Evolutionary conservation across 768 basidiomycete species (phyloP), one percentile per base, ranked within the genome.

Genomic region (Amanita pseudoporphyria): DNA sequence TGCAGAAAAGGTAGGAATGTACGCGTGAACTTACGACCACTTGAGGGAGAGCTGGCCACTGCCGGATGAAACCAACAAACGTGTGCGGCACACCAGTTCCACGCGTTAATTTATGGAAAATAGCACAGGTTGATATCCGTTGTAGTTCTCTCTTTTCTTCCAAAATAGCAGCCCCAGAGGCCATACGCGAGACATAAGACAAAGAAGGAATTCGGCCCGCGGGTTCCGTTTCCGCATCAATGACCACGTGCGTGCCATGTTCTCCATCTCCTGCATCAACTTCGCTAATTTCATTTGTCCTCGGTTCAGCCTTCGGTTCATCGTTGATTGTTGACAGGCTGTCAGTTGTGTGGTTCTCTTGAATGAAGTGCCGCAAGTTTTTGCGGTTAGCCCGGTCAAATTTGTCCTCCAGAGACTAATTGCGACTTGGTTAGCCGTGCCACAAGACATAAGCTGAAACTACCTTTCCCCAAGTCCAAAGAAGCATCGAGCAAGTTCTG

Each of bases 391-490:
- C 61, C 4, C 73, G 68, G 54, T 84, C 83, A 56, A 84, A 86
- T 0, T 58, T 54, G 52, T 80, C 79, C 66, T 84, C 83, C 16
- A 84, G 68, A 2, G 67, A 64, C 73, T 70, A 40, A 21, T 21
- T 35, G 38, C 18, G 21, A n/a, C 16, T 19, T 62, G 40, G 9
- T 3, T n/a, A 38, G 31, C 2, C 28, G 35, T 35, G 24, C 6
- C 6, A 41, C 3, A 6, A 35, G 4, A n/a, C 1, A 5, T 22
- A 6, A 21, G 9, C 22, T 9, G 19, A 22, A 45, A 42, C 51
- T 60, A 72, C 71, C 59, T 76, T 80, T 14, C 74, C 79, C 81
- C 81, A 83, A 3, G 77, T 77, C 81, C 82, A 85, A 49, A 83
- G 74, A 0, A 69, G 57, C 77, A 83, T 82, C 40, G 77, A 55